phyloP scores from a whole-genome alignment of 2,329 filamentous ascomycete genomes.

The Aspergillus aculeatinus region DNA sequence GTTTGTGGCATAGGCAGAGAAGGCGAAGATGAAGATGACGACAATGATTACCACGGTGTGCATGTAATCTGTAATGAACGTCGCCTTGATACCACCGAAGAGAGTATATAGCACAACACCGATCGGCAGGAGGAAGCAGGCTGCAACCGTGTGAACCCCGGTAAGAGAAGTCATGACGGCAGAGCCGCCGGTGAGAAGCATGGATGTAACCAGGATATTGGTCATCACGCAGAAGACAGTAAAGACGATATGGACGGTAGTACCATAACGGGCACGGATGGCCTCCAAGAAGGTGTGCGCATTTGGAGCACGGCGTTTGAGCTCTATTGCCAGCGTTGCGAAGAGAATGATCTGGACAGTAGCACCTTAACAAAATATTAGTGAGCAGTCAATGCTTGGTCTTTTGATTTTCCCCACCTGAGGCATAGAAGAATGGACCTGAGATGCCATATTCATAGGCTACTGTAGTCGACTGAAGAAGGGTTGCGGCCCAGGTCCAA shows the following conservation, averaged over 20 bases:
- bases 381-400: constrained; percentile 47
- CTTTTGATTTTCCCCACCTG: constrained; percentile 41
- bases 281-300: constrained; percentile 83
- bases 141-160: constrained; percentile 74
- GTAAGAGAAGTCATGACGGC: constrained; percentile 71
- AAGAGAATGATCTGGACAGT: constrained; percentile 88
- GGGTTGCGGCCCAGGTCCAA: constrained; percentile 89
- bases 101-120: constrained; percentile 79
- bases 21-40: constrained; percentile 81
- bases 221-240: constrained; percentile 80
- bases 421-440: constrained; percentile 67
- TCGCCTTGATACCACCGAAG: constrained; percentile 77
- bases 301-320: constrained; percentile 83
- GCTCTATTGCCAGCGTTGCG: constrained; percentile 82
- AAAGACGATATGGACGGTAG: constrained; percentile 71
- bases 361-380: constrained; percentile 51
- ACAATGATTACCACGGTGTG: constrained; percentile 74
- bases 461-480: constrained; percentile 76
- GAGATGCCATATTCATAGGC: constrained; percentile 75
- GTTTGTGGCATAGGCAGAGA: constrained; percentile 76
- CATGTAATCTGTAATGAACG: constrained; percentile 80
- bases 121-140: constrained; percentile 78
- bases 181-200: constrained; percentile 81
- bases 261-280: constrained; percentile 76
- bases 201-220: constrained; percentile 82